phyloP scores from a whole-genome alignment of 257 asterid species.

The Penstemon newberryi region DNA sequence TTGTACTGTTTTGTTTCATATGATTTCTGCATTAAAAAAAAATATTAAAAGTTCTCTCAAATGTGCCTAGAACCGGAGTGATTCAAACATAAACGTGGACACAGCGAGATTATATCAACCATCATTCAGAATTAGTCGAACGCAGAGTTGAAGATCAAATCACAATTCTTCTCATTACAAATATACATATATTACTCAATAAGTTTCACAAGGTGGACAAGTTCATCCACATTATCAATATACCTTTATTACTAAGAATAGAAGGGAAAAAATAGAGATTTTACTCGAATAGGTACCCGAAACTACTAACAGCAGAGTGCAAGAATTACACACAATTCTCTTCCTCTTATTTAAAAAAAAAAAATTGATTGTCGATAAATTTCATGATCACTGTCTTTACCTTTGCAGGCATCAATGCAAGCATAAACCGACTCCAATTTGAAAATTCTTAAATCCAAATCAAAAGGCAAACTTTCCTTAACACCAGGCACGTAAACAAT shows the following conservation, averaged over 20 bases:
- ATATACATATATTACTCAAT: background rate
- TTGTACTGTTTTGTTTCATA: slow-evolving; percentile 97
- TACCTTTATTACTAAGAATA: no score
- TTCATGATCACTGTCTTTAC: slow-evolving; percentile 15
- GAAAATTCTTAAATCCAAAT: no score
- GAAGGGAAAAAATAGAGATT: no score
- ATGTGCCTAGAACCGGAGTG: slow-evolving; percentile 2
- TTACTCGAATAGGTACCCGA: no score
- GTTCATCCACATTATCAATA: background rate
- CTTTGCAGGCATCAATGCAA: background rate
- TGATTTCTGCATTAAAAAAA: slow-evolving; percentile 67
- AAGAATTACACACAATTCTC: no score
- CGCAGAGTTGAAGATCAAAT: slow-evolving; percentile 7
- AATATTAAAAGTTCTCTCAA: slow-evolving; percentile 11
- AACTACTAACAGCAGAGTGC: no score
- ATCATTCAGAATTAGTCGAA: slow-evolving; percentile 8
- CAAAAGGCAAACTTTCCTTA: no score
- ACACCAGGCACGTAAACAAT: no score
- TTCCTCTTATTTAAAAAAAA: no score
- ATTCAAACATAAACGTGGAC: slow-evolving; percentile 1
- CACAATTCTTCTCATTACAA: no score
- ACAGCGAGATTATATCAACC: background rate
- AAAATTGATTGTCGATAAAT: background rate
- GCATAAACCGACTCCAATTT: background rate
- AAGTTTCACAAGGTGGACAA: slow-evolving; percentile 4